Conservation (phyloP, 495 filamentous ascomycete species). For the Daldinia vernicosa region DNA sequence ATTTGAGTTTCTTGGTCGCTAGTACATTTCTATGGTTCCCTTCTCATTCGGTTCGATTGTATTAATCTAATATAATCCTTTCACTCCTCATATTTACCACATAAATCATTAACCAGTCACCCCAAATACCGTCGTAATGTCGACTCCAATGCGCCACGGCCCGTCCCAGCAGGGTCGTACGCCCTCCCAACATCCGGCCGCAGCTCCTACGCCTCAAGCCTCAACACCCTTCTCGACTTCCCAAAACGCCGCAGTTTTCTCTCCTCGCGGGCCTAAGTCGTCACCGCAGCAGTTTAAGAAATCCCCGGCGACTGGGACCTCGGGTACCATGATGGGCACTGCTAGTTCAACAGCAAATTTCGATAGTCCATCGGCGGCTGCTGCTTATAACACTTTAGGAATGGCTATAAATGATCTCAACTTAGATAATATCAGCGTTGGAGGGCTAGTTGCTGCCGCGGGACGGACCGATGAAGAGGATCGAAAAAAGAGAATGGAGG, state of each 20-base stretch:
- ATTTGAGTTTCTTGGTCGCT: constrained; percentile 14
- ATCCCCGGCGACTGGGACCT: constrained; percentile 55
- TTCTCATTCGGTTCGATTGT: not conserved
- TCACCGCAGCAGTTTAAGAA: constrained; percentile 67
- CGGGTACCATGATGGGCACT: constrained; percentile 39
- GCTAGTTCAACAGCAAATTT: constrained; percentile 54
- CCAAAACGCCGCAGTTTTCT: constrained; percentile 58
- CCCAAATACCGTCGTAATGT: constrained; percentile 48
- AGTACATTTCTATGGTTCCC: not conserved
- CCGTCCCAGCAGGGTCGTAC: constrained; percentile 60
- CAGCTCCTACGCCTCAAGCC: constrained; percentile 61
- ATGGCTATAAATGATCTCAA: constrained; percentile 54
- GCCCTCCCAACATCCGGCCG: constrained; percentile 57
- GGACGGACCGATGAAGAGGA: constrained; percentile 66
- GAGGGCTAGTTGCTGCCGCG: constrained; percentile 44
- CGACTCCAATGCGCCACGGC: constrained; percentile 61
- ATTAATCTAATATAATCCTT: not conserved
- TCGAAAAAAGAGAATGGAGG: constrained; percentile 61
- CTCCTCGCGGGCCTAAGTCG: constrained; percentile 58
- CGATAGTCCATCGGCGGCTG: constrained; percentile 62
- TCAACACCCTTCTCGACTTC: constrained; percentile 64
- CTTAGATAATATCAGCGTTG: constrained; percentile 50
- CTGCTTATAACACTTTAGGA: constrained; percentile 57
- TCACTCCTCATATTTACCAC: not conserved
- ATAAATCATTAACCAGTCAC: not conserved